Base-by-base conservation (phyloP, 495 filamentous ascomycete genomes). In the Aspergillus sclerotiicarbonarius region DNA sequence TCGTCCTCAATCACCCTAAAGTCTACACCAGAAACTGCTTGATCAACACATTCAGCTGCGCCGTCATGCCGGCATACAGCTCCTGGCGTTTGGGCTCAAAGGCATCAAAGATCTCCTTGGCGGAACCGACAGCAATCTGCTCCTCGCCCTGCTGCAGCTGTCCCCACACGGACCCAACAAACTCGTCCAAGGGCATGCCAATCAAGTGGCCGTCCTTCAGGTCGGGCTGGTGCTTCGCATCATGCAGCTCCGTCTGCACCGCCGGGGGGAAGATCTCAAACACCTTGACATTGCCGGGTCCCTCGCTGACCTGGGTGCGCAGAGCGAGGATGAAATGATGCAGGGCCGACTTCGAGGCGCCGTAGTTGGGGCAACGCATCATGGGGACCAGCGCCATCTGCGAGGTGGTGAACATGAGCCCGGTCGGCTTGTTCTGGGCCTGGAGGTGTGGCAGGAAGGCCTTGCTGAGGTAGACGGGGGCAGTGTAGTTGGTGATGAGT, bases 181-280 rank as follows among this genome's bases (percentile, higher is more conserved):
- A 90, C 55, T 84, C 73, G 10, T 79, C 71, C 16, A 91, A 65
- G 15, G 85, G 82, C 75, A 91, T 88, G 0, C 87, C 87, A 9
- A 81, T 76, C 20, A 71, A 45, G 53, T 75, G 57, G 3, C 78
- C 80, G 54, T 80, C 72, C 57, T 80, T 77, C 16, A 71, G 29
- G 41, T 71, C 72, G 4, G 72, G 71, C 51, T 75, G 70, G 49
- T 78, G 67, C 54, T 64, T 67, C 1, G 61, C 55, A 57, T 72
- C 74, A 49, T 80, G 76, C 25, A 80, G 55, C 60, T 80, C 76
- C 0, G 76, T 91, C 76, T 87, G 84, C 32, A 90, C 86, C 3
- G 84, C 82, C 4, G 88, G 87, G 9, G 87, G 87, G 55, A 85
- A 76, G 16, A 90, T 74, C 74, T 91, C 87, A 19, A 90, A 60